Base-by-base conservation (phyloP, 1,139 yeast genomes). In the Kodamaea ohmeri region DNA sequence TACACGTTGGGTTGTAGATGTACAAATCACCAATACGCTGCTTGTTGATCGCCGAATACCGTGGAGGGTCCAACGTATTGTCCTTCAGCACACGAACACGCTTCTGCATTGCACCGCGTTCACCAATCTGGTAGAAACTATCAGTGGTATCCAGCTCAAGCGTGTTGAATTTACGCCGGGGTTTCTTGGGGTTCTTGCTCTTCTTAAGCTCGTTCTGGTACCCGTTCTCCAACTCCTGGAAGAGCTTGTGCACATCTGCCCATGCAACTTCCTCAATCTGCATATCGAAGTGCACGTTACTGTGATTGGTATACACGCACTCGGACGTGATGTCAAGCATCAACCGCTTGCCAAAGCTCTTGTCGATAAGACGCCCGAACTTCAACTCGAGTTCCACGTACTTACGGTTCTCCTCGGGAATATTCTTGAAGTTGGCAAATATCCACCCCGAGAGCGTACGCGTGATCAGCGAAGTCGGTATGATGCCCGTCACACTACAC, bases 381-480 rank as follows among this genome's bases (percentile, higher is more conserved):
- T 88, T 88, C 60, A 87, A 69, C 61, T 89, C 97, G 48, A 89
- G 66, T 61, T 89, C 97, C 15, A 88, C 73, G 51, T 68, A 70
- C 41, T 76, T 73, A 28, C 87, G 69, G 46, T 78, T 75, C 19
- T 73, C 76, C 11, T 76, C 78, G 14, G 76, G 76, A 34, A 87
- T 70, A 26, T 83, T 81, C 32, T 73, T 71, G 40, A 88, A 71
- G 46, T 85, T 83, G 20, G 95, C 90, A 67, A 83, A 89, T 4
- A 89, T 73, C 97, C 97, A 89, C 50, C 84, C 88, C 12, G 95
- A 86, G 5, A 89, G 79, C 28, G 87, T 78, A 51, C 92, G 75
- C 3, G 92, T 84, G 37, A 87, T 68, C 49, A 88, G 92, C 49
- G 87, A 88, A 36, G 86, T 83, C 1, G 97, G 97, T 19, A 83